phyloP scores from a whole-genome alignment of 331 rosid genomes.

The Quercus phellos region DNA sequence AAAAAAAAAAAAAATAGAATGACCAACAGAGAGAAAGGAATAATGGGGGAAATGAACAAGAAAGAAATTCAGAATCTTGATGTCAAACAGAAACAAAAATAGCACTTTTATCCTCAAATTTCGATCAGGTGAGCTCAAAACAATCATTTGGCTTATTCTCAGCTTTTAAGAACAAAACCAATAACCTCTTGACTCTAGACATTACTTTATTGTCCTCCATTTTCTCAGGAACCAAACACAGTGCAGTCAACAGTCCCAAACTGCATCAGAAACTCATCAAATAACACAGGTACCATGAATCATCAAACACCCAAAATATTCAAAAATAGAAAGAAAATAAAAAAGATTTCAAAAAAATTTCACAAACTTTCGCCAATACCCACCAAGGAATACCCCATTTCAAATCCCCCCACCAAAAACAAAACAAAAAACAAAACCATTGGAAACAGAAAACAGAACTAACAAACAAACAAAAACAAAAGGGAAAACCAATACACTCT shows the following conservation, averaged over 20 bases:
- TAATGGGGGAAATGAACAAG: not conserved
- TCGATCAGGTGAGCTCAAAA: not conserved
- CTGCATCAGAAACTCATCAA: not conserved
- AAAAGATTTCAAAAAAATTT: not conserved
- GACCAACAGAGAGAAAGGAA: not conserved
- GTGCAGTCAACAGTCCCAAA: not conserved
- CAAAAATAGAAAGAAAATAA: not conserved
- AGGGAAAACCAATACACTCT: not conserved
- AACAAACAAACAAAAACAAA: not conserved
- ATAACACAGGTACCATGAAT: not conserved
- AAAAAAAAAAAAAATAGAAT: not conserved
- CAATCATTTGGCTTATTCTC: not conserved
- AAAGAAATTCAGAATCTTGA: not conserved
- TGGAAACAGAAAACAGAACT: not conserved
- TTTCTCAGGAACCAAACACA: not conserved
- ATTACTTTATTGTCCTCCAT: not conserved
- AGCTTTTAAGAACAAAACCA: not conserved
- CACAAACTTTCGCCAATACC: conserved; percentile 2
- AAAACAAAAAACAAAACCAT: not conserved
- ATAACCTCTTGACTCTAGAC: not conserved
- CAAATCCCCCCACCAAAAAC: not conserved
- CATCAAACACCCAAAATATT: not conserved
- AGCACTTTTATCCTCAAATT: not conserved
- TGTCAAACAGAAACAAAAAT: not conserved
- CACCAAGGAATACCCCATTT: conserved; percentile 12